These are phyloP conservation scores for Dactylellina drechsleri DNA, from an alignment of 2,329 filamentous ascomycete genomes.

Conservation along the genomic window DNA sequence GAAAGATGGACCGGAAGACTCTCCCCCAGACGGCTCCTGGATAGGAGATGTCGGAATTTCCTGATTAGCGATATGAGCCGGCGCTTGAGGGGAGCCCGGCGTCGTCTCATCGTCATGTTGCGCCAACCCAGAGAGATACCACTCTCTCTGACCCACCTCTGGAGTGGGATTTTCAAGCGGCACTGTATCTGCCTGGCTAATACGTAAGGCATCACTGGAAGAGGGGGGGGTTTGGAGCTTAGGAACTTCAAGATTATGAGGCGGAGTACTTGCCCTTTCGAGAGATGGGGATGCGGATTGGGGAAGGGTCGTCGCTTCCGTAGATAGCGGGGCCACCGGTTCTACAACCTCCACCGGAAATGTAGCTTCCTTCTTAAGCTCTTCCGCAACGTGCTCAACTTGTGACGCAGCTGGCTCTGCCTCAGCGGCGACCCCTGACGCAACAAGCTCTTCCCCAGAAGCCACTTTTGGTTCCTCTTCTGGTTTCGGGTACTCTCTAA, in stretches of 20 bases:
- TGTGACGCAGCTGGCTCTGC: conserved; percentile 7
- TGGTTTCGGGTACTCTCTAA: conserved; percentile 2
- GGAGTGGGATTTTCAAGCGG: conserved; percentile 49
- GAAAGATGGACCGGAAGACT: conserved; percentile 31
- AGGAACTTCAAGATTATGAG: background rate
- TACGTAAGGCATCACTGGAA: conserved; percentile 31
- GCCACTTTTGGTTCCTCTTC: background rate
- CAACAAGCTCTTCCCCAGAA: background rate
- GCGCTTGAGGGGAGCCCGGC: conserved; percentile 3
- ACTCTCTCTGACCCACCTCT: conserved; percentile 43
- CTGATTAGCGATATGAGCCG: conserved; percentile 13
- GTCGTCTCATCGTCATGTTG: conserved; percentile 11
- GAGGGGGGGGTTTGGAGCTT: conserved; percentile 36
- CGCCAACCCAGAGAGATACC: conserved; percentile 17
- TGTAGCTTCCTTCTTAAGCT: background rate
- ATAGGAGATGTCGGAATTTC: conserved; percentile 50
- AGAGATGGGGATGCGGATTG: background rate
- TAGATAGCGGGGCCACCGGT: background rate
- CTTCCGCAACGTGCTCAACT: conserved; percentile 1
- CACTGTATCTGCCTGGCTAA: conserved; percentile 51
- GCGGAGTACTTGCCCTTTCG: conserved; percentile 20
- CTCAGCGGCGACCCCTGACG: conserved; percentile 2
- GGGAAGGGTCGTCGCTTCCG: conserved; percentile 3
- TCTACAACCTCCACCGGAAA: background rate
- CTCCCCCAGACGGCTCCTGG: conserved; percentile 25